phyloP scores from a whole-genome alignment of 148 eudicot genomes.

The Arbutus unedo region DNA sequence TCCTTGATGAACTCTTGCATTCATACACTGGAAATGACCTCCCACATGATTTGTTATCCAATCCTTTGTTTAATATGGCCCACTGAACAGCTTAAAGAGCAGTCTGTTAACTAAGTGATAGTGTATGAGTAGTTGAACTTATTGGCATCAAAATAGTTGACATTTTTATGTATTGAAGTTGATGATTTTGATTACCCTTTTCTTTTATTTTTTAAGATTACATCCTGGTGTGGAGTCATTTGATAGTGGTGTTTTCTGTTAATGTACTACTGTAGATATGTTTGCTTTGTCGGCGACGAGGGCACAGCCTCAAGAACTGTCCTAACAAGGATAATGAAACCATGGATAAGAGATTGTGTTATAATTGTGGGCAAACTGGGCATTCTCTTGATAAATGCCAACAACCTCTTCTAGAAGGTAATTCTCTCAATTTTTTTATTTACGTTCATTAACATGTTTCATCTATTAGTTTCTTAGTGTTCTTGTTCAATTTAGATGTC shows the following conservation, averaged over 20 bases:
- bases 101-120: neutral
- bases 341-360: slow-evolving; percentile 64
- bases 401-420: slow-evolving; percentile 77
- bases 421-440: neutral
- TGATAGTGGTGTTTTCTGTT: neutral
- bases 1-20: neutral
- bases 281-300: slow-evolving; percentile 79
- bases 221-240: neutral
- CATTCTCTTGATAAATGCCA: slow-evolving; percentile 73
- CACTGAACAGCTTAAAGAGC: neutral
- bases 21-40: neutral
- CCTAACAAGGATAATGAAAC: slow-evolving; percentile 55
- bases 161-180: neutral
- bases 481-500: neutral
- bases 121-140: neutral
- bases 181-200: too few species aligned
- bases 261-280: slow-evolving; percentile 58
- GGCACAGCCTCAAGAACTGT: slow-evolving; percentile 88
- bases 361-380: slow-evolving; percentile 81
- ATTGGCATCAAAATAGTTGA: neutral
- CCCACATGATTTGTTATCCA: neutral
- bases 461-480: neutral
- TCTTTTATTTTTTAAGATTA: neutral
- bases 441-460: neutral
- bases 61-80: neutral